phyloP scores from a whole-genome alignment of 495 filamentous ascomycete species.

The Penicillium longicatenatum region DNA sequence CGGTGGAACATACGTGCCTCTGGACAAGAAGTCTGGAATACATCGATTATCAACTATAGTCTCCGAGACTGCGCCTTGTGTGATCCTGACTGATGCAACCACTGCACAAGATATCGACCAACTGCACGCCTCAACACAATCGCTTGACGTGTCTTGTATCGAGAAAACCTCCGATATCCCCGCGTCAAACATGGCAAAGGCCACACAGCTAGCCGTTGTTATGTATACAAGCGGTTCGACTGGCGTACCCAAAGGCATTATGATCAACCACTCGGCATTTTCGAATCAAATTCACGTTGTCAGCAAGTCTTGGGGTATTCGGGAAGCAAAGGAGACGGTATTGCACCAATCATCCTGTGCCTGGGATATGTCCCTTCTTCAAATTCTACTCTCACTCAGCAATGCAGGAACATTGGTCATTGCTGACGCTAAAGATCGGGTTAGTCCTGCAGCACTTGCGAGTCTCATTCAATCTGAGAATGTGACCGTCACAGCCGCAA shows the following conservation, averaged over 20 bases:
- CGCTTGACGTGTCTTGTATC: conserved; percentile 13
- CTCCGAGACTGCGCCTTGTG: conserved; percentile 18
- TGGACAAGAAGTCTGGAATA: conserved; percentile 43
- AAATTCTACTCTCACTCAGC: conserved; percentile 33
- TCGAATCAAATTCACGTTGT: conserved; percentile 32
- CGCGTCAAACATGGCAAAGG: not conserved
- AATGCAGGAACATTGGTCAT: conserved; percentile 38
- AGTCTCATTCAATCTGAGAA: conserved; percentile 32
- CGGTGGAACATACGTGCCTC: conserved; percentile 52
- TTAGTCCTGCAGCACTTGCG: conserved; percentile 35
- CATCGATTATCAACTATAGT: conserved; percentile 34
- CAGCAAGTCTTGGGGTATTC: conserved; percentile 18
- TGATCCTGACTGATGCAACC: conserved; percentile 17
- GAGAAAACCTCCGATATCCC: not conserved
- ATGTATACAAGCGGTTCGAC: conserved; percentile 48
- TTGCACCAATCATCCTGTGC: conserved; percentile 47
- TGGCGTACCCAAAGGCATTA: conserved; percentile 41
- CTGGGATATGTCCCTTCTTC: conserved; percentile 41
- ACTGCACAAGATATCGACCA: conserved; percentile 4
- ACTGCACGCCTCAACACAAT: conserved; percentile 16
- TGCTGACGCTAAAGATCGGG: conserved; percentile 21
- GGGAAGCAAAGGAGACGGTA: conserved; percentile 24
- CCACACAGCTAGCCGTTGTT: conserved; percentile 31
- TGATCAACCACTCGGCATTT: conserved; percentile 32
- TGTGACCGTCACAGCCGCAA: conserved; percentile 41